A percentile compares a stretch with the other conserved stretches of the same genome.
Evolutionary conservation across 345 rosid genomes (phyloP).

Genomic region (Lepidium aucheri): DNA sequence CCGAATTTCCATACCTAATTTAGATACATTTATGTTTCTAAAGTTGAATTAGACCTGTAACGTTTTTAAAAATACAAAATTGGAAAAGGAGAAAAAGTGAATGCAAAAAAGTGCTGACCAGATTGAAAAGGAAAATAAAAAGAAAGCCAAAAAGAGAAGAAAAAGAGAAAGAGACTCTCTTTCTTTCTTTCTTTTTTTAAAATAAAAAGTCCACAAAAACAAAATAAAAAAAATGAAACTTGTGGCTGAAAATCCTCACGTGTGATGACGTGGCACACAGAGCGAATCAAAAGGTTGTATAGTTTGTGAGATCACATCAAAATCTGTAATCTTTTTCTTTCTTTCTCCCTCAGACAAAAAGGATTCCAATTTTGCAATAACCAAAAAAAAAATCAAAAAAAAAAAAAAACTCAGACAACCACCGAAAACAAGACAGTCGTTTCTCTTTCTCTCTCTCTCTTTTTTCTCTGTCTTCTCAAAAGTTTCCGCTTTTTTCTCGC

Average conservation of each 20-base stretch:
- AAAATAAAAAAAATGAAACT: conserved; percentile 9
- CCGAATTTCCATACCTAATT: too few species aligned
- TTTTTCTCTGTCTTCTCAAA: conserved; percentile 10
- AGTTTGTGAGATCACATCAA: conserved; percentile 23
- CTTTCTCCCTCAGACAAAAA: conserved; percentile 13
- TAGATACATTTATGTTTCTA: too few species aligned
- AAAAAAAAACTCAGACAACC: not conserved
- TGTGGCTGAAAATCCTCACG: conserved; percentile 61
- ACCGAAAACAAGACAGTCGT: conserved; percentile 28
- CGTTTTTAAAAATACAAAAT: not conserved
- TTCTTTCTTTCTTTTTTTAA: too few species aligned
- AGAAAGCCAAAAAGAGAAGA: conserved; percentile 14
- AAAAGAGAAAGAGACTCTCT: not conserved
- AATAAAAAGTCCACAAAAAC: conserved; percentile 47
- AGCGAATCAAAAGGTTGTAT: conserved; percentile 44
- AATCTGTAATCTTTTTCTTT: conserved; percentile 21
- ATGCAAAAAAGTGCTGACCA: conserved; percentile 26
- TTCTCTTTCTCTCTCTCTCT: conserved; percentile 16
- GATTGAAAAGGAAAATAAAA: conserved; percentile 5
- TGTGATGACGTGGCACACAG: conserved; percentile 48
- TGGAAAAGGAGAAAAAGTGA: not conserved
- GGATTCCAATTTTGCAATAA: not conserved
- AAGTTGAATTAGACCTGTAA: too few species aligned
- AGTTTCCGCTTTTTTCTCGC: conserved; percentile 25
- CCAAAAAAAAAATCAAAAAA: not conserved